Percentiles rank a stretch among this genome's conserved stretches.
Conservation (phyloP, 768 basidiomycete species). For the Xerocomellus chrysenteron region DNA sequence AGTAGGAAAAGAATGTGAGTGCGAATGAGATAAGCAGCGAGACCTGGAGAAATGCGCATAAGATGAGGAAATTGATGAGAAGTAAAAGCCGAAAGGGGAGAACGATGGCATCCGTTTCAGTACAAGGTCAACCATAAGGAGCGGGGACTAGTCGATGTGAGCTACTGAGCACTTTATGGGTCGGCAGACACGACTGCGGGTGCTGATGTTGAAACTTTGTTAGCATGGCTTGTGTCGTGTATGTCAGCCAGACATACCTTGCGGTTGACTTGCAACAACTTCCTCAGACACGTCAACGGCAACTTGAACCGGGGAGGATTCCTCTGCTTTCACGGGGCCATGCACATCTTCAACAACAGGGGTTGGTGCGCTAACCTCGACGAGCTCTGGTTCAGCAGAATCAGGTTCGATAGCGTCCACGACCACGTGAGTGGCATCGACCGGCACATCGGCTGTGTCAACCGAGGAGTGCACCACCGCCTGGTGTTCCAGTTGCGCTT, state of each 20-base stretch:
- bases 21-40: conserved; percentile 6
- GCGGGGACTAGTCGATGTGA: background rate
- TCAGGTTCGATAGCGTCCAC: background rate
- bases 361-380: background rate
- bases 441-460: background rate
- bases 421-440: background rate
- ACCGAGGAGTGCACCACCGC: background rate
- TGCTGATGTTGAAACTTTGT: background rate
- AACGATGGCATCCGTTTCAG: background rate
- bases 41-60: background rate
- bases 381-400: background rate
- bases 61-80: background rate
- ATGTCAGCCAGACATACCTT: background rate
- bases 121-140: background rate
- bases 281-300: background rate
- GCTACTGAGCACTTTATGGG: background rate
- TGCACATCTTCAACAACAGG: background rate
- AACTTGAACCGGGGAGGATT: background rate
- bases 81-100: background rate
- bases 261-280: background rate
- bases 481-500: background rate
- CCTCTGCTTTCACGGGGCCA: background rate
- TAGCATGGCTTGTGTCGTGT: background rate
- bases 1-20: conserved; percentile 11
- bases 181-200: background rate